Evolutionary conservation across 2,329 filamentous ascomycete genomes (phyloP).

Genomic region (Pseudocercospora macadamiae): DNA sequence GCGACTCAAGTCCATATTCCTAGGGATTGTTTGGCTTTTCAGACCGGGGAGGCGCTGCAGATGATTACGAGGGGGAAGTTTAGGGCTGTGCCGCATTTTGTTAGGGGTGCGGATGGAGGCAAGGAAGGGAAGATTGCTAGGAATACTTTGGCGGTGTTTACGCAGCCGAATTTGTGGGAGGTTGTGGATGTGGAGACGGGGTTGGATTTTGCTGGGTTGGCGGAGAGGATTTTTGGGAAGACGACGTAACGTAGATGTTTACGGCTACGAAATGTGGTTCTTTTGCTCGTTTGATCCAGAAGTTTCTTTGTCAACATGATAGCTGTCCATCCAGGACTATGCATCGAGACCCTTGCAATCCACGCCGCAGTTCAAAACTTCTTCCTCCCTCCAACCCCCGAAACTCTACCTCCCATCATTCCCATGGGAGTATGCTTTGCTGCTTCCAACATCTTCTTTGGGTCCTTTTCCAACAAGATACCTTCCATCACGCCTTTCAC

Average conservation of each 20-base stretch:
- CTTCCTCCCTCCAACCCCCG: no score
- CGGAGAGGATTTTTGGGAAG: constrained; percentile 26
- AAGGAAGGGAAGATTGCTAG: constrained; percentile 48
- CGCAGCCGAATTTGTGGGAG: constrained; percentile 88
- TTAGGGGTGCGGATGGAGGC: constrained; percentile 67
- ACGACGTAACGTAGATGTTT: no score
- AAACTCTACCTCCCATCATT: no score
- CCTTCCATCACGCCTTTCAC: neutral
- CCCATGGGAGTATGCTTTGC: no score
- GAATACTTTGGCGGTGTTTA: constrained; percentile 95
- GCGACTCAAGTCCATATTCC: constrained; percentile 93
- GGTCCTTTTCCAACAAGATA: no score
- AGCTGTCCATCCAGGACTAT: no score
- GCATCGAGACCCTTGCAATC: no score
- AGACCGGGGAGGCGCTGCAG: constrained; percentile 91
- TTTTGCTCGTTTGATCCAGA: no score
- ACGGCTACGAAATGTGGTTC: no score
- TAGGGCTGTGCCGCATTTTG: constrained; percentile 94
- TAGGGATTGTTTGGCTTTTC: constrained; percentile 88
- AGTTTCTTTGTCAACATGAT: no score
- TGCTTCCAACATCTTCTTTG: no score
- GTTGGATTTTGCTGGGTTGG: constrained; percentile 26
- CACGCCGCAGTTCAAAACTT: no score
- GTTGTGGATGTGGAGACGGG: constrained; percentile 70
- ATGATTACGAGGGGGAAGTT: constrained; percentile 89